Evolutionary conservation across 495 filamentous ascomycete genomes (phyloP).

Genomic region (Daldinia concentrica): DNA sequence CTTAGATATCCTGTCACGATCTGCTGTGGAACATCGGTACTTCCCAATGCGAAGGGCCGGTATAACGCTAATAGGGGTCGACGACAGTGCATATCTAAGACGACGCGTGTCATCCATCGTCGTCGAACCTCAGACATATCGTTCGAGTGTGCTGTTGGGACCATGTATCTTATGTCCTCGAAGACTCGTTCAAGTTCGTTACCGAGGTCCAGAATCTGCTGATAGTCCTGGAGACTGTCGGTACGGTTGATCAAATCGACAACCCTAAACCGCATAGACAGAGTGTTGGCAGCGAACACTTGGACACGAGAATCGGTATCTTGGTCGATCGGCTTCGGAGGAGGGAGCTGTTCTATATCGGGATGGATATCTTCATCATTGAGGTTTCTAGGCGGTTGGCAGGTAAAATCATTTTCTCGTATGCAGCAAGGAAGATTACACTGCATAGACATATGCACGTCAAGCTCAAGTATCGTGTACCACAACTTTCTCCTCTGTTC

Average conservation of each 20-base stretch:
- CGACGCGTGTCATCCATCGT: slow-evolving; percentile 46
- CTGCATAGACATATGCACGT: slow-evolving; percentile 50
- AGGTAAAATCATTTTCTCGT: slow-evolving; percentile 51
- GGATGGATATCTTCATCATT: slow-evolving; percentile 47
- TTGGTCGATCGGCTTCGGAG: slow-evolving; percentile 49
- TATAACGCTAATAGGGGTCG: slow-evolving; percentile 51
- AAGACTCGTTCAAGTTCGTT: slow-evolving; percentile 50
- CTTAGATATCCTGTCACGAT: slow-evolving; percentile 50
- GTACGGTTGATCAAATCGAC: slow-evolving; percentile 49
- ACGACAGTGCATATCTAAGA: slow-evolving; percentile 51
- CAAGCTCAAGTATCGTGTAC: slow-evolving; percentile 52
- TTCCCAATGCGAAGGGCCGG: slow-evolving; percentile 52
- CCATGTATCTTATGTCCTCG: slow-evolving; percentile 50
- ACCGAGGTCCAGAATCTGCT: slow-evolving; percentile 49
- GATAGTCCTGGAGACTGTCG: slow-evolving; percentile 48
- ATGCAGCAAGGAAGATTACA: slow-evolving; percentile 52
- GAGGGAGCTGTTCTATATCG: slow-evolving; percentile 44
- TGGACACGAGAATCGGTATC: slow-evolving; percentile 48
- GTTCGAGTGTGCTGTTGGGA: slow-evolving; percentile 40
- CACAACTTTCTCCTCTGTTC: slow-evolving; percentile 51
- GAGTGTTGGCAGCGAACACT: slow-evolving; percentile 48
- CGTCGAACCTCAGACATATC: slow-evolving; percentile 40
- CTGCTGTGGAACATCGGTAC: slow-evolving; percentile 45
- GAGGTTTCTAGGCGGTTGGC: slow-evolving; percentile 49
- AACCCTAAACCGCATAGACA: slow-evolving; percentile 46